These are phyloP conservation scores for Gossypium longicalyx DNA, from an alignment of 345 rosid genomes.

Conservation along the genomic window DNA sequence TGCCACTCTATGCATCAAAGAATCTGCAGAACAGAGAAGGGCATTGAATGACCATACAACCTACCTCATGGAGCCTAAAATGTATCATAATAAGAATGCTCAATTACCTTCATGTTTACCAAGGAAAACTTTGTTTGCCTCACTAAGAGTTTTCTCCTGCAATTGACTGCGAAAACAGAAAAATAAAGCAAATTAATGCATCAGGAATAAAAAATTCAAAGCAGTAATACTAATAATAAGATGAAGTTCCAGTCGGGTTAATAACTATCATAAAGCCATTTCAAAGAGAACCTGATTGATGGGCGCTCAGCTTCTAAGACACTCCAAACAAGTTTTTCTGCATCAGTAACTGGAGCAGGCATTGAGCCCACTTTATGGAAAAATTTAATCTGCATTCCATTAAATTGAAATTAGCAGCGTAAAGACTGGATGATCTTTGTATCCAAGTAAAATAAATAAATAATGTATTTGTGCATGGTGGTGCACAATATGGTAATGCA, in stretches of 20 bases:
- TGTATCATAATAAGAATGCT: conserved; percentile 1
- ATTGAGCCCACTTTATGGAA: conserved; percentile 62
- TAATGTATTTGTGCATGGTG: background rate
- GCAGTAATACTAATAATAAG: background rate
- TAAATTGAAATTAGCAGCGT: conserved; percentile 10
- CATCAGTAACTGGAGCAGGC: conserved; percentile 55
- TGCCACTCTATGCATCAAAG: conserved; percentile 14
- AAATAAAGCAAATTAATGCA: conserved; percentile 10
- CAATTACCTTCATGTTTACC: conserved; percentile 61
- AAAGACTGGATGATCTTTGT: background rate
- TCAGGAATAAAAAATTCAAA: background rate
- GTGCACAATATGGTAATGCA: background rate
- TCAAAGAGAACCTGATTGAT: conserved; percentile 57
- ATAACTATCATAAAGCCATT: background rate
- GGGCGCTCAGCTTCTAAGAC: conserved; percentile 91
- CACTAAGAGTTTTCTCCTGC: conserved; percentile 72
- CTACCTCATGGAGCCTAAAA: background rate
- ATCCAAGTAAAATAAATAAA: background rate
- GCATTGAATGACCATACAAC: background rate
- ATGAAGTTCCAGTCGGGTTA: background rate
- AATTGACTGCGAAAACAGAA: conserved; percentile 52
- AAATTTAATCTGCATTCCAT: conserved; percentile 63
- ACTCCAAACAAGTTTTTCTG: conserved; percentile 82
- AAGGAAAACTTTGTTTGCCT: conserved; percentile 73
- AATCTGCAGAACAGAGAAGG: background rate